Evolutionary conservation across 495 filamentous ascomycete species (phyloP).

Genomic region (Penicillium goetzii): DNA sequence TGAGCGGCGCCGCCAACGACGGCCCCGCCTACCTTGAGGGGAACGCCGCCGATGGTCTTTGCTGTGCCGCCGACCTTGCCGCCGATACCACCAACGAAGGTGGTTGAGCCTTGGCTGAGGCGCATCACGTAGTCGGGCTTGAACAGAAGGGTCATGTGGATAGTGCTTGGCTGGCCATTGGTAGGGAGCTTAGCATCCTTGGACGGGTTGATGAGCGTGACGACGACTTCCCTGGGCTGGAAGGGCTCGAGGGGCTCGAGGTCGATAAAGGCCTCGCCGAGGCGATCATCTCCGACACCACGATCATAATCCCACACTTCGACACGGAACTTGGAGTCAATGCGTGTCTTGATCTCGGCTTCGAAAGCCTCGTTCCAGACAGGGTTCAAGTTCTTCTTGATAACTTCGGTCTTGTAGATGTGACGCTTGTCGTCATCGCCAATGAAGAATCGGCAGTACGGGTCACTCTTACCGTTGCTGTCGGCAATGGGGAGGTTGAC

Average conservation of each 20-base stretch:
- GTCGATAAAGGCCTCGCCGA: slow-evolving; percentile 78
- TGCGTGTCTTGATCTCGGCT: slow-evolving; percentile 75
- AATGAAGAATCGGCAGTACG: slow-evolving; percentile 92
- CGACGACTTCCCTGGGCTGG: slow-evolving; percentile 65
- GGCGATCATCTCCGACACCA: slow-evolving; percentile 84
- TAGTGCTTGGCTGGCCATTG: slow-evolving; percentile 85
- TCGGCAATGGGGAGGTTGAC: slow-evolving; percentile 88
- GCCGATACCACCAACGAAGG: slow-evolving; percentile 56
- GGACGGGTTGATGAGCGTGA: slow-evolving; percentile 20
- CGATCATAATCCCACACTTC: slow-evolving; percentile 95
- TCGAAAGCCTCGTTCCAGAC: slow-evolving; percentile 97
- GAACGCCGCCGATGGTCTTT: slow-evolving; percentile 87
- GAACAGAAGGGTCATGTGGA: slow-evolving; percentile 89
- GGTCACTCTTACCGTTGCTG: slow-evolving; percentile 94
- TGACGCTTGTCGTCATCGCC: slow-evolving; percentile 81
- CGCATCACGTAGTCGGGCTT: slow-evolving; percentile 89
- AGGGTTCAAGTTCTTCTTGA: slow-evolving; percentile 95
- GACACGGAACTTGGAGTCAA: slow-evolving; percentile 81
- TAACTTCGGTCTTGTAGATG: slow-evolving; percentile 87
- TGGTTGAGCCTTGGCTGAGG: slow-evolving; percentile 85
- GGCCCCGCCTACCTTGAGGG: slow-evolving; percentile 85
- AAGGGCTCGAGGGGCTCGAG: slow-evolving; percentile 86
- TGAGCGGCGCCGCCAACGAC: slow-evolving; percentile 82
- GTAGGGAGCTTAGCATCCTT: slow-evolving; percentile 74
- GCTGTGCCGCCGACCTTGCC: slow-evolving; percentile 67